A percentile compares a stretch with the other conserved stretches of the same genome.
Conservation (phyloP, 2,329 filamentous ascomycete species). For the Beauveria sp. region DNA sequence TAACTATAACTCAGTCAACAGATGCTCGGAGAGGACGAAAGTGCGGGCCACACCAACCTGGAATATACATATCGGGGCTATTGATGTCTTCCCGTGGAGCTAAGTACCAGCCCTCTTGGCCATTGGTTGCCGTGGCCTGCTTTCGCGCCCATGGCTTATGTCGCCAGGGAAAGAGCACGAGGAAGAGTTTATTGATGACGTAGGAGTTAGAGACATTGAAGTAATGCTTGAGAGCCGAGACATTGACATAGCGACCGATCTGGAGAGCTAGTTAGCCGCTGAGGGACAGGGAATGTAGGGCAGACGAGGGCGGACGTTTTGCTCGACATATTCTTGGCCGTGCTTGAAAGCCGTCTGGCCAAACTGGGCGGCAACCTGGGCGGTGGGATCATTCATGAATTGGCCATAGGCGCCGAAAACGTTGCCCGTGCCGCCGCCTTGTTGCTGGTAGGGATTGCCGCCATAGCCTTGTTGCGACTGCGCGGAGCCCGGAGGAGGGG, state of each 20-base stretch:
- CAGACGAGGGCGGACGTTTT: constrained; percentile 61
- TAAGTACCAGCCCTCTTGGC: constrained; percentile 71
- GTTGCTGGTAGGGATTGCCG: constrained; percentile 68
- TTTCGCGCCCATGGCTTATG: constrained; percentile 97
- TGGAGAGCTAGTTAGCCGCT: not conserved
- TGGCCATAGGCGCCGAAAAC: constrained; percentile 71
- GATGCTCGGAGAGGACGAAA: not conserved
- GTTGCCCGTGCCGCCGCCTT: constrained; percentile 44
- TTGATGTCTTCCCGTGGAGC: constrained; percentile 94
- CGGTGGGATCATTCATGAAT: constrained; percentile 93
- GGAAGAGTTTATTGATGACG: constrained; percentile 83
- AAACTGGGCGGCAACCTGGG: constrained; percentile 91
- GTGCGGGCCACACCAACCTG: constrained; percentile 34
- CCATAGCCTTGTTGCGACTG: constrained; percentile 58
- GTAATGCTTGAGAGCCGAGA: constrained; percentile 93
- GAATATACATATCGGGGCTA: constrained; percentile 99
- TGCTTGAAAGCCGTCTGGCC: constrained; percentile 87
- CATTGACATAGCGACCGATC: constrained; percentile 71
- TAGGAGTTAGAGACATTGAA: constrained; percentile 99
- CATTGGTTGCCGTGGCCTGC: constrained; percentile 63
- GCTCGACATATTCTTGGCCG: constrained; percentile 89
- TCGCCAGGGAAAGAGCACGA: constrained; percentile 95
- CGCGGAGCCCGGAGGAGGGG: constrained; percentile 65
- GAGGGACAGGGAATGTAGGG: not conserved
- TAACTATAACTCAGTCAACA: constrained; percentile 45